A percentile compares a stretch with the other conserved stretches of the same genome.
These are phyloP conservation scores for Ilyonectria mors-panacis DNA, from an alignment of 2,329 filamentous ascomycete species.

Conservation along the genomic window DNA sequence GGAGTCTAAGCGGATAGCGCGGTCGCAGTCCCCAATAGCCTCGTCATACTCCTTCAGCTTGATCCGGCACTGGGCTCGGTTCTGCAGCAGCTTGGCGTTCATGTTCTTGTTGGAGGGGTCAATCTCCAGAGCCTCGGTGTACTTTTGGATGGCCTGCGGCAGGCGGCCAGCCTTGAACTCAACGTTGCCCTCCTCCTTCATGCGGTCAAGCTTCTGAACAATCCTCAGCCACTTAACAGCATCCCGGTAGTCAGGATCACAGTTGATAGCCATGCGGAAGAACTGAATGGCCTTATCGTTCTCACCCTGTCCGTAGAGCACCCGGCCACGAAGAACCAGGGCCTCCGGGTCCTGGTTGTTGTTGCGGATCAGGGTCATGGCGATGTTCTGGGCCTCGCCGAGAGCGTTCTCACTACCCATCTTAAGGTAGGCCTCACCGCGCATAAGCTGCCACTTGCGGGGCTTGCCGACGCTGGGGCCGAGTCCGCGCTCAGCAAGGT, in stretches of 20 bases:
- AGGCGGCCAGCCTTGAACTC: slow-evolving; percentile 90
- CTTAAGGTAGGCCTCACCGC: slow-evolving; percentile 91
- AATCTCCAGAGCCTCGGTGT: slow-evolving; percentile 85
- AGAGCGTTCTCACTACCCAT: slow-evolving; percentile 92
- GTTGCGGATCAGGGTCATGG: slow-evolving; percentile 86
- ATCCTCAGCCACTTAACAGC: slow-evolving; percentile 90
- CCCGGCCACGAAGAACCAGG: slow-evolving; percentile 87
- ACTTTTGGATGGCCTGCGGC: slow-evolving; percentile 86
- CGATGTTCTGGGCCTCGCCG: slow-evolving; percentile 92
- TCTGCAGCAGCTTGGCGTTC: slow-evolving; percentile 95
- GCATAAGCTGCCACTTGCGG: slow-evolving; percentile 94
- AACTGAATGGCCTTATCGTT: slow-evolving; percentile 95
- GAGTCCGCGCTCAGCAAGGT: slow-evolving; percentile 88
- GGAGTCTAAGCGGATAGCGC: slow-evolving; percentile 86
- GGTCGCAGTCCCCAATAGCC: slow-evolving; percentile 89
- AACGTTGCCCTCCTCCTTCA: slow-evolving; percentile 93
- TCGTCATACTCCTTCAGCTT: slow-evolving; percentile 87
- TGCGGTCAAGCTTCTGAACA: slow-evolving; percentile 91
- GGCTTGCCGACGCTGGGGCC: slow-evolving; percentile 83
- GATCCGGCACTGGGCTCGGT: slow-evolving; percentile 87
- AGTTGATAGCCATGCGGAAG: slow-evolving; percentile 89
- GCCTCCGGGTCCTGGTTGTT: slow-evolving; percentile 97
- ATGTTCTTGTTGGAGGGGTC: slow-evolving; percentile 92
- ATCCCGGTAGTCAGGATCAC: slow-evolving; percentile 92
- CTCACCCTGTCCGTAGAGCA: slow-evolving; percentile 91